Base-by-base conservation (phyloP, 1,284 basidiomycete genomes). In the Sporisorium graminicola region DNA sequence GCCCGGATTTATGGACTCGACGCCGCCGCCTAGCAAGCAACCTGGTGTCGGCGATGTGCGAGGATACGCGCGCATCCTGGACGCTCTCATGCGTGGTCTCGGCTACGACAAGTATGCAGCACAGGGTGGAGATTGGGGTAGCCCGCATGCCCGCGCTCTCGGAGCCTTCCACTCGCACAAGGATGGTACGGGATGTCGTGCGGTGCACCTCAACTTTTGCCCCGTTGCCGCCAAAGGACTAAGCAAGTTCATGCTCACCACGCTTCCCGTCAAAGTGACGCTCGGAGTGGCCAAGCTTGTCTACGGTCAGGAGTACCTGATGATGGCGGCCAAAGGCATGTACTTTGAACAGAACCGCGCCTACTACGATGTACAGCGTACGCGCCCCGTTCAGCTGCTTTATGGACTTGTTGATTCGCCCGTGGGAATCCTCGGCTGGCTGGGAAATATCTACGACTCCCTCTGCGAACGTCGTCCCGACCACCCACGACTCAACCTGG, bases 51-150 rank as follows among this genome's bases (percentile, higher is more conserved):
- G 75, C 26, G 67, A 77, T 4, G 67, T 77, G 20, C 51, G 47
- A 4, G 80, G 79, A 26, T 81, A 79, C 60, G 59, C 62, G 2
- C 68, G 80, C 22, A 58, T 82, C 37, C 65, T 82, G 4, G 58
- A 82, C 46, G 78, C 73, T 9, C 74, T 83, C 27, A 83, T 83
- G 81, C 72, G 68, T 37, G 69, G 74, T 1, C 64, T 83, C 2
- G 75, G 74, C 10, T 80, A 76, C 60, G 60, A 64, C 47, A 65
- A 55, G 42, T 83, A 79, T n/a, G 73, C 72, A 5, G 72, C 76
- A 13, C 80, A 82, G 35, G 81, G 80, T 13, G 81, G 81, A 13
- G 81, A 83, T 55, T 82, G 80, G 79, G 81, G 81, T 12, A 73
- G 69, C 37, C 75, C 75, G 5, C 75, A 77, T 52, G 75, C 75